Conservation (phyloP, 1,139 yeast species). For the Yamadazyma atmosphaerica region DNA sequence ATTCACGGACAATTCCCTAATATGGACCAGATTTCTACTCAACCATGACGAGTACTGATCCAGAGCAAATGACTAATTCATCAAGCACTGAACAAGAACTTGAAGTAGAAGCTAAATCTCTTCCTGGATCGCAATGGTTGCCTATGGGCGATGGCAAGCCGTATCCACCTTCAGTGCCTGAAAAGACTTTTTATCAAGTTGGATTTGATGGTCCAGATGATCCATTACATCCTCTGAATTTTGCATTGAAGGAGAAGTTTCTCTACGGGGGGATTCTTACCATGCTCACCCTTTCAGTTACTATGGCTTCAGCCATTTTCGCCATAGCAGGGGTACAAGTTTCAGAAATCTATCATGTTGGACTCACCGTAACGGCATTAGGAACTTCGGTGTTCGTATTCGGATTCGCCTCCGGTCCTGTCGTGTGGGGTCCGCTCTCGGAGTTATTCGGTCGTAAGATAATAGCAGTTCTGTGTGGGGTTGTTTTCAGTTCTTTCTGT, state of each 20-base stretch:
- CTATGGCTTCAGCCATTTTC: constrained; percentile 49
- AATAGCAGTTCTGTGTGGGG: constrained; percentile 28
- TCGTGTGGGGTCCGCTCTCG: constrained; percentile 43
- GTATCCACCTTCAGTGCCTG: constrained; percentile 38
- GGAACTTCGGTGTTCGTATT: constrained; percentile 44
- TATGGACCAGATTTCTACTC: too few species aligned
- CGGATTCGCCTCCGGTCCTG: constrained; percentile 48
- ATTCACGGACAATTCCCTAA: too few species aligned
- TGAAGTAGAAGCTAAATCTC: too few species aligned
- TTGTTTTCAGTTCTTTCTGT: constrained; percentile 34
- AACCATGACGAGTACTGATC: too few species aligned
- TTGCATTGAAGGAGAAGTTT: constrained; percentile 34
- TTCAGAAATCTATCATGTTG: constrained; percentile 31
- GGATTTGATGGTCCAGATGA: constrained; percentile 52
- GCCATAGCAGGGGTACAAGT: constrained; percentile 28
- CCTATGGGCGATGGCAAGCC: constrained; percentile 40
- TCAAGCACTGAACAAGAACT: too few species aligned
- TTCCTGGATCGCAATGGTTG: constrained; percentile 15
- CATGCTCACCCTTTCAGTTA: constrained; percentile 40
- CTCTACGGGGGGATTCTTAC: constrained; percentile 29
- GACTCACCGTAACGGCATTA: constrained; percentile 34
- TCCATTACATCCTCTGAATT: constrained; percentile 51
- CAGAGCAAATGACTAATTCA: too few species aligned
- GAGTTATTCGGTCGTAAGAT: constrained; percentile 41
- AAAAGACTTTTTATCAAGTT: constrained; percentile 36